phyloP scores from a whole-genome alignment of 208 protist species.

The Acanthamoeba castellanii region DNA sequence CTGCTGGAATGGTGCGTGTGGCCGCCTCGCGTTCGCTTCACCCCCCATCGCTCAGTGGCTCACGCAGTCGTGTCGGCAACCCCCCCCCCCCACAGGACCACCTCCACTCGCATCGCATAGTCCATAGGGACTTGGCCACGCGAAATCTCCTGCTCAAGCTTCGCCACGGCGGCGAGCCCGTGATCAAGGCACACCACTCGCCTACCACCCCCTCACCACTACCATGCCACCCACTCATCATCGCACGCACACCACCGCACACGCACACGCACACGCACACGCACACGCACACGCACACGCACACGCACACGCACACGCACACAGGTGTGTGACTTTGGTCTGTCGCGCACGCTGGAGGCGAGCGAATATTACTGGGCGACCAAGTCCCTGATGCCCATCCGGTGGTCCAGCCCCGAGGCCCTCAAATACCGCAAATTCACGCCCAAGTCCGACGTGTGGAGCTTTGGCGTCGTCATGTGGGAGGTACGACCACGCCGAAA shows the following conservation, averaged over 20 bases:
- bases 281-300: too few relatives aligned
- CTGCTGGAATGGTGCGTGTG: background rate
- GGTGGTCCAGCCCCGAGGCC: constrained; percentile 34
- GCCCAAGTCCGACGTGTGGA: constrained; percentile 49
- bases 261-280: too few relatives aligned
- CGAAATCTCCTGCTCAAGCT: constrained; percentile 61
- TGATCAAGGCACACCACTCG: constrained; percentile 18
- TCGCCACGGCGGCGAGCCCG: background rate
- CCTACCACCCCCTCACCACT: too few relatives aligned
- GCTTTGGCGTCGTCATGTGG: constrained; percentile 64
- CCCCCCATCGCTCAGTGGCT: background rate
- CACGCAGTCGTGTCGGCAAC: background rate
- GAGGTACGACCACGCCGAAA: constrained; percentile 35
- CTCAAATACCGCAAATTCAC: constrained; percentile 46
- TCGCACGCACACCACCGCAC: too few relatives aligned
- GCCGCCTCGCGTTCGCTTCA: background rate
- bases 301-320: too few relatives aligned
- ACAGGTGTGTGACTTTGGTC: constrained; percentile 70
- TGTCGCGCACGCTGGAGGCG: constrained; percentile 27
- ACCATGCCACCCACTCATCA: too few relatives aligned
- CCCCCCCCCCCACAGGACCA: too few relatives aligned
- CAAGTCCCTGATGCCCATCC: constrained; percentile 49
- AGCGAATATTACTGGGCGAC: constrained; percentile 29
- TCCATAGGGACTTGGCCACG: constrained; percentile 61
- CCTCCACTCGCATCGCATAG: constrained; percentile 31